These are phyloP conservation scores for Fagopyrum tataricum DNA, from an alignment of 148 eudicot genomes.

Conservation along the genomic window DNA sequence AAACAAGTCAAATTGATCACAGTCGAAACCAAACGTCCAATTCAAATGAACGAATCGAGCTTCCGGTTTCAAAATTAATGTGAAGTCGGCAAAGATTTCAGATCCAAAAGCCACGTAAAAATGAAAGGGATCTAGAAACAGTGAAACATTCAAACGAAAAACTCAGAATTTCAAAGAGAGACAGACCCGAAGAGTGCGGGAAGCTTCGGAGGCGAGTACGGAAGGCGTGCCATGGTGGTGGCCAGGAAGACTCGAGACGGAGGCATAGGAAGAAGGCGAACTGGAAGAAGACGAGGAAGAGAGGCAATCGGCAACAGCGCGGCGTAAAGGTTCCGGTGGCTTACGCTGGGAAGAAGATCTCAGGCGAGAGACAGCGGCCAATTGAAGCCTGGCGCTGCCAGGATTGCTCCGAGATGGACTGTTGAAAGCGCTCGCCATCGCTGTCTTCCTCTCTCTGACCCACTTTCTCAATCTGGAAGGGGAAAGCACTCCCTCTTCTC, in stretches of 20 bases:
- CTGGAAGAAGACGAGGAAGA: constrained; percentile 38
- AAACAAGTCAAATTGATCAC: background rate
- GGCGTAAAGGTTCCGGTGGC: constrained; percentile 98
- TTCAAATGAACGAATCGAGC: background rate
- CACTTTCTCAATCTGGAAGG: constrained; percentile 8
- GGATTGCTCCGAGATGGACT: constrained; percentile 63
- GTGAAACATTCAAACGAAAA: background rate
- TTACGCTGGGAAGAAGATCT: constrained; percentile 90
- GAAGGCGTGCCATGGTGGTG: constrained; percentile 47
- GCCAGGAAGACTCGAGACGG: constrained; percentile 26
- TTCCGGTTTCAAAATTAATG: background rate
- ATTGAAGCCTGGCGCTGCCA: constrained; percentile 32
- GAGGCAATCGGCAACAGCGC: constrained; percentile 91
- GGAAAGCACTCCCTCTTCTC: constrained; percentile 2
- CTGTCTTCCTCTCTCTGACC: constrained; percentile 1
- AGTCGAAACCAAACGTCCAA: constrained; percentile 9
- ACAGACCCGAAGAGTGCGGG: constrained; percentile 70
- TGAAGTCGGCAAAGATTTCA: background rate
- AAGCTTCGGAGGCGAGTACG: constrained; percentile 64
- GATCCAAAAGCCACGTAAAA: constrained; percentile 3
- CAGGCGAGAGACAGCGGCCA: constrained; percentile 49
- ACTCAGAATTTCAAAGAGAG: background rate
- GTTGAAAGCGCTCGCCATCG: constrained; percentile 55
- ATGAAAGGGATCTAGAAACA: background rate
- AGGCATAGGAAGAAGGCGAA: constrained; percentile 29